A percentile compares a stretch with the other conserved stretches of the same genome.
phyloP scores from a whole-genome alignment of 2,329 filamentous ascomycete genomes.

The Aspergillus udagawae region DNA sequence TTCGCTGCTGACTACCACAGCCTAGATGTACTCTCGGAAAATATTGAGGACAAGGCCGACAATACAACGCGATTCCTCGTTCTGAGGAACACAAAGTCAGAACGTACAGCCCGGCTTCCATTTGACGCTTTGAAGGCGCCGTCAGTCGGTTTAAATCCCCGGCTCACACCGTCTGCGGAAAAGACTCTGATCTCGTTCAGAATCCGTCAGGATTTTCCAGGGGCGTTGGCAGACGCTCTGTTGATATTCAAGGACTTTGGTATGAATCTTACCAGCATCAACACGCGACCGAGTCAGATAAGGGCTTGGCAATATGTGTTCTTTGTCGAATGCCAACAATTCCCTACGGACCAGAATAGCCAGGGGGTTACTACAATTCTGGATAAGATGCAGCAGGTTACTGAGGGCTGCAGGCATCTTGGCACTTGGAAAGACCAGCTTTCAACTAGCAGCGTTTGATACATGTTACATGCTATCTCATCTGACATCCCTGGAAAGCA shows the following conservation, averaged over 20 bases:
- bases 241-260: conserved; percentile 69
- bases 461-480: not conserved
- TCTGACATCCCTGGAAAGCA: not conserved
- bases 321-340: conserved; percentile 81
- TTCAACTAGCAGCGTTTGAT: not conserved
- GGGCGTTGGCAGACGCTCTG: conserved; percentile 77
- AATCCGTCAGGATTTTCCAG: conserved; percentile 70
- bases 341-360: conserved; percentile 22
- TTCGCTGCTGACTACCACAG: conserved; percentile 67
- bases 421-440: conserved; percentile 41
- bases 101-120: conserved; percentile 18
- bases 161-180: conserved; percentile 12
- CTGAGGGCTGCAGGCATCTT: conserved; percentile 36
- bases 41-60: conserved; percentile 45
- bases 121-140: conserved; percentile 15
- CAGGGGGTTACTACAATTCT: conserved; percentile 30
- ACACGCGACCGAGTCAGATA: conserved; percentile 72
- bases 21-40: conserved; percentile 61
- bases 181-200: conserved; percentile 84
- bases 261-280: conserved; percentile 87
- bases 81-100: conserved; percentile 33
- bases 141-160: not conserved
- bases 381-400: conserved; percentile 30
- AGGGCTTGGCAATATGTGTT: conserved; percentile 88
- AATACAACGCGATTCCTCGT: conserved; percentile 49